Evolutionary conservation across 495 filamentous ascomycete species (phyloP), one percentile per base, ranked within the genome.

Genomic region (Aspergillus asperescens): DNA sequence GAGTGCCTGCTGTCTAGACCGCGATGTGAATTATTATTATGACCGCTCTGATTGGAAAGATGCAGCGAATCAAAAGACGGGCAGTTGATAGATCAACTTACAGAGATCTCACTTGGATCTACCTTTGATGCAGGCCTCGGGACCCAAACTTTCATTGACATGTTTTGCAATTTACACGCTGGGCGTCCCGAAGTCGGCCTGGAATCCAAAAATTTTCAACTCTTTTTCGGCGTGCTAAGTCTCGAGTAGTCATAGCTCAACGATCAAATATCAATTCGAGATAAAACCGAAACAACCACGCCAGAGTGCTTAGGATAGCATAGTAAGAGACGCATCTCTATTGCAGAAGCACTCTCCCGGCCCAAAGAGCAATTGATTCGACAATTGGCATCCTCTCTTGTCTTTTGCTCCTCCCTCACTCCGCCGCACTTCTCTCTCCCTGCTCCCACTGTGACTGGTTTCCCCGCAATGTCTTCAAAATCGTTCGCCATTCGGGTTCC

Each of bases 401-500:
- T 40, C 9, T 18, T 9, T 28, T 28, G 18, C 25, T 3, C n/a
- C 27, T 39, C 38, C 48, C 28, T 39, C n/a, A n/a, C n/a, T n/a
- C n/a, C n/a, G n/a, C n/a, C n/a, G n/a, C n/a, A n/a, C n/a, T n/a
- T n/a, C n/a, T n/a, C n/a, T n/a, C n/a, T n/a, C 51, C n/a, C 15
- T 23, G 3, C 38, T 27, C 38, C 6, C 29, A 23, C 18, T 31
- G 22, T n/a, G 29, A 34, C 13, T 15, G 7, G 5, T 39, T 57
- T 31, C 32, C 43, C 47, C 27, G 52, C 46, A 52, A 70, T 65
- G 63, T 35, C 63, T 37, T 62, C 70, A 48, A 68, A 78, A 59
- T 79, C 75, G 6, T 85, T 84, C 64, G 65, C 75, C 46, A 83
- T 86, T 67, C 76, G 71, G 60, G 83, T 76, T 15, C 91, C 91